A percentile compares a stretch with the other conserved stretches of the same genome.
Conservation (phyloP, 352 stramenopile species). For the Globisporangium spiculum region DNA sequence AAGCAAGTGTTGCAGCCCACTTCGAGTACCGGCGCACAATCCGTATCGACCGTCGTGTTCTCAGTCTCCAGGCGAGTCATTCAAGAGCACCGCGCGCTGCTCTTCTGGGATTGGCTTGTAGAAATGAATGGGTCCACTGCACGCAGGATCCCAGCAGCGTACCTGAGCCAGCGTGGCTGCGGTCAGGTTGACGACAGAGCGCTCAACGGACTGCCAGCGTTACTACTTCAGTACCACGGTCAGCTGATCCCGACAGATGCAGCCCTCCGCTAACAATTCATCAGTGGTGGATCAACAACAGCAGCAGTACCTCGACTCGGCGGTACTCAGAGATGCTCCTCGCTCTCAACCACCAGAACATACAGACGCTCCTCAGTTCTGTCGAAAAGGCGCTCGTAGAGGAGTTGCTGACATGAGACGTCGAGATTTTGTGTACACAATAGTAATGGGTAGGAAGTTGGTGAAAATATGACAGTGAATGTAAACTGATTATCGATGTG, state of each 20-base stretch:
- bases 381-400: background rate
- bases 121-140: background rate
- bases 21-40: background rate
- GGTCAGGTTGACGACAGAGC: background rate
- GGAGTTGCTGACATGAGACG: background rate
- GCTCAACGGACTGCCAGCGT: background rate
- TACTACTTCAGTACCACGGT: background rate
- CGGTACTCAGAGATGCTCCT: background rate
- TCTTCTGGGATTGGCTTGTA: background rate
- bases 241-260: background rate
- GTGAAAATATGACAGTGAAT: too few species aligned
- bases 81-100: background rate
- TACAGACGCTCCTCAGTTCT: background rate
- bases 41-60: background rate
- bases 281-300: background rate
- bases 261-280: background rate
- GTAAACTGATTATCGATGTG: too few species aligned
- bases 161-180: background rate
- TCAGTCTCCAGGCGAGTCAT: background rate
- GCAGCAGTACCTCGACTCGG: background rate
- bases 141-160: background rate
- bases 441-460: too few species aligned
- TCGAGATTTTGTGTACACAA: background rate
- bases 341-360: background rate
- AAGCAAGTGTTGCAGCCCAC: background rate